Base-by-base conservation (phyloP, 129 eudicot species). In the Chrysanthemum lavandulifolium region DNA sequence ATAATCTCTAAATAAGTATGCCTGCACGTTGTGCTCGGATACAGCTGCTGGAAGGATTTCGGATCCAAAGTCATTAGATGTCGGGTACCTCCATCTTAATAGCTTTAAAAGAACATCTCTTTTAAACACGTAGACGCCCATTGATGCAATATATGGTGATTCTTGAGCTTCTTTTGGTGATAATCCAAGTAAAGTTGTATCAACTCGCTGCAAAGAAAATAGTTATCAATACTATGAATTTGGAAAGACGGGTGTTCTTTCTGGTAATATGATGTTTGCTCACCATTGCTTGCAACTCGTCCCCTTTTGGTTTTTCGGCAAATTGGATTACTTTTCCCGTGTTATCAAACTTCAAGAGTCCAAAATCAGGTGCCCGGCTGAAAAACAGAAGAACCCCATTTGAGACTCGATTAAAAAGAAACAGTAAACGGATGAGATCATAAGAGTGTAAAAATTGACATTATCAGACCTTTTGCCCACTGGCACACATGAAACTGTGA, bases 51-150 rank as follows among this genome's bases (percentile, higher is more conserved):
- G 99, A 74, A 95, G 87, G 55, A 95, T 90, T 85, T 95, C 97
- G 13, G 96, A 90, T 21, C 97, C 97, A 66, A 95, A 95, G 69
- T 95, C 99, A 15, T 95, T 91, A 29, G 96, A 71, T 56, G 88
- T 88, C 10, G 99, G 99, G 67, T 84, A 91, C 59, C 89, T 68
- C 92, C 91, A 82, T 78, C 73, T 83, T 40, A 95, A 68, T 52
- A 95, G 97, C 84, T 91, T 89, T 29, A 95, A 80, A 40, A 95
- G 68, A 52, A 91, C 82, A 62, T 91, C 99, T 45, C 83, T 85
- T 81, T 78, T 90, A 71, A 95, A 95, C 50, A 88, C 97, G 57
- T 95, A 95, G 29, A 95, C 86, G 54, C 99, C 99, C 99, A 95
- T 95, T 2, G 99, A 95, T 58, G 97, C 99, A 83, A 90, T 91